Conservation (phyloP, 306 rosid species). For the Senna siamea region DNA sequence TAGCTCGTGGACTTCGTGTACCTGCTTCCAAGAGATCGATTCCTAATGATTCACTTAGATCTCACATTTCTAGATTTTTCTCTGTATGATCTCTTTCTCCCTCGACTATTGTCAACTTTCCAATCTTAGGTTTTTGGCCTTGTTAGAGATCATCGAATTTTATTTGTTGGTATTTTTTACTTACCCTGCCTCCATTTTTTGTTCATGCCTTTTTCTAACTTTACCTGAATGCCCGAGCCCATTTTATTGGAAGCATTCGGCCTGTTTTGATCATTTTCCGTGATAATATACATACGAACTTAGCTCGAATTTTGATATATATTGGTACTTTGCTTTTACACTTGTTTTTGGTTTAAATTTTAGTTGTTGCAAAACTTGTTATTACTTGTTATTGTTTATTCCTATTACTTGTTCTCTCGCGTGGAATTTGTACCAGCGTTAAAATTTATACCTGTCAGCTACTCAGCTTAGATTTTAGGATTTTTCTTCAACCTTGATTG, state of each 20-base stretch:
- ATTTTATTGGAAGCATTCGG: neutral
- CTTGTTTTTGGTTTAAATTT: neutral
- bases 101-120: neutral
- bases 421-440: constrained; percentile 15
- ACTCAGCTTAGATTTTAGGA: neutral
- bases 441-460: neutral
- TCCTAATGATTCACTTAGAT: constrained; percentile 56
- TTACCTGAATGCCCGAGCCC: neutral
- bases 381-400: neutral
- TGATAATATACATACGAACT: no score
- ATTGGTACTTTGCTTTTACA: no score
- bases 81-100: constrained; percentile 50
- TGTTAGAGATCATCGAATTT: constrained; percentile 2
- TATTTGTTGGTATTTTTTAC: neutral
- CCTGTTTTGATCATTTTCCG: constrained; percentile 15
- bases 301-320: no score
- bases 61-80: constrained; percentile 74
- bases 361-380: neutral
- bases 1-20: constrained; percentile 74
- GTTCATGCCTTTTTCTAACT: neutral
- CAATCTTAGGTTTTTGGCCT: constrained; percentile 22
- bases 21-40: constrained; percentile 54
- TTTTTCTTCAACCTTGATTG: neutral
- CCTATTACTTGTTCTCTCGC: no score
- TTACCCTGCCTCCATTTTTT: neutral